phyloP scores from a whole-genome alignment of 2,329 filamentous ascomycete species.

The Aspergillus caelatus region DNA sequence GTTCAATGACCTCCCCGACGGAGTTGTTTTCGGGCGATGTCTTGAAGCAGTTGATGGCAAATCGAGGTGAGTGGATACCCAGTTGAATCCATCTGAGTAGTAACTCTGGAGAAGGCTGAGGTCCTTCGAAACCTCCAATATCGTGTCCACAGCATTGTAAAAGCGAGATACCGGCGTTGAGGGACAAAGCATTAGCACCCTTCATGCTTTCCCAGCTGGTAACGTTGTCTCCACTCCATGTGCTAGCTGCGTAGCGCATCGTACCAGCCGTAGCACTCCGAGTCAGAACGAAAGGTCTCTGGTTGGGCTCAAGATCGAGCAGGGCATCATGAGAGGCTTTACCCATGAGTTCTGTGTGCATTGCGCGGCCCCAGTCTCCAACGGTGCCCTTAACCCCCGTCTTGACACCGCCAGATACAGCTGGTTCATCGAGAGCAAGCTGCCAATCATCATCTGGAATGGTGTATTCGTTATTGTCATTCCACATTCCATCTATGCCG shows the following conservation, averaged over 20 bases:
- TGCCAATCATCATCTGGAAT: conserved; percentile 68
- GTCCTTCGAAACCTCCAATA: conserved; percentile 72
- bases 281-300: conserved; percentile 69
- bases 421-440: conserved; percentile 56
- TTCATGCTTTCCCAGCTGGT: conserved; percentile 75
- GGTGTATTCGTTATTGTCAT: conserved; percentile 77
- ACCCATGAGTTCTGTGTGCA: conserved; percentile 72
- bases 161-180: conserved; percentile 69
- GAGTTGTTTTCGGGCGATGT: conserved; percentile 66
- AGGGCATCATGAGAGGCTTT: conserved; percentile 72
- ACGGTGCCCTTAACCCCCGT: conserved; percentile 52
- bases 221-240: conserved; percentile 75
- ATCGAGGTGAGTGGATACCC: conserved; percentile 69
- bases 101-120: conserved; percentile 70
- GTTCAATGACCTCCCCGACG: conserved; percentile 73
- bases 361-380: conserved; percentile 69
- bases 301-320: conserved; percentile 58
- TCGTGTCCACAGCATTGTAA: conserved; percentile 74
- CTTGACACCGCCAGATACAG: conserved; percentile 40
- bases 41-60: conserved; percentile 80
- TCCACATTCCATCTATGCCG: conserved; percentile 76
- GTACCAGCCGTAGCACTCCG: conserved; percentile 72
- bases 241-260: conserved; percentile 69
- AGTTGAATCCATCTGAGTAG: conserved; percentile 74
- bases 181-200: conserved; percentile 68